Evolutionary conservation across 2,329 filamentous ascomycete genomes (phyloP).

Genomic region (Penicillium griseofulvum): DNA sequence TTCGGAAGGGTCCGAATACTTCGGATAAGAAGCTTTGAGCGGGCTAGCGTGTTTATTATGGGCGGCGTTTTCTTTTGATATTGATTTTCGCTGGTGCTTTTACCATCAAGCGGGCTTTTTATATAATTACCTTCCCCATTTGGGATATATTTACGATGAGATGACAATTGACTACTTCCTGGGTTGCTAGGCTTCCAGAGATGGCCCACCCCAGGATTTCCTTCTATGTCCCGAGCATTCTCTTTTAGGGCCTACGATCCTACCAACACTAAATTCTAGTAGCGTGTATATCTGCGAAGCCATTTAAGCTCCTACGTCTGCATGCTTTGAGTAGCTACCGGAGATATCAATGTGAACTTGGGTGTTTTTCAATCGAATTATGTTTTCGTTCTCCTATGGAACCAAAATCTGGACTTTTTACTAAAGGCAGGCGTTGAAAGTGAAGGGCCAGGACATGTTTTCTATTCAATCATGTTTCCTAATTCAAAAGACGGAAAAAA

Average conservation of each 20-base stretch:
- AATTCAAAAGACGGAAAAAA: not conserved
- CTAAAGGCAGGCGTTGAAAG: not conserved
- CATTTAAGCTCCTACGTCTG: not conserved
- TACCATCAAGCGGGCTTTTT: not conserved
- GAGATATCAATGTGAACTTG: not conserved
- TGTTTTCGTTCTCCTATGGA: not conserved
- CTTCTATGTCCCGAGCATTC: not conserved
- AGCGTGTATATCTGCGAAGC: not conserved
- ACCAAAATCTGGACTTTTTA: not conserved
- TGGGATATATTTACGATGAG: slow-evolving; percentile 10
- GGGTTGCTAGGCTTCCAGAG: not conserved
- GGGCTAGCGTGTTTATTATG: not conserved
- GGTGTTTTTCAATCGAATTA: not conserved
- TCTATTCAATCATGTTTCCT: slow-evolving; percentile 2
- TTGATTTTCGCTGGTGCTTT: not conserved
- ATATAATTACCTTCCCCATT: not conserved
- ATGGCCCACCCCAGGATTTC: not conserved
- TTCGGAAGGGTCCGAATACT: slow-evolving; percentile 24
- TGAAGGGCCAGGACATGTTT: not conserved
- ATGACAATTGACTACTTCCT: slow-evolving; percentile 7
- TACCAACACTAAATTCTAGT: not conserved
- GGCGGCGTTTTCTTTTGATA: not conserved
- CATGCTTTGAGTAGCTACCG: not conserved
- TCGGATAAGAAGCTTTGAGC: slow-evolving; percentile 15
- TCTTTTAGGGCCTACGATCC: not conserved